A percentile compares a stretch with the other conserved stretches of the same genome.
phyloP scores from a whole-genome alignment of 768 basidiomycete species.

The Xerocomellus amylosporus region DNA sequence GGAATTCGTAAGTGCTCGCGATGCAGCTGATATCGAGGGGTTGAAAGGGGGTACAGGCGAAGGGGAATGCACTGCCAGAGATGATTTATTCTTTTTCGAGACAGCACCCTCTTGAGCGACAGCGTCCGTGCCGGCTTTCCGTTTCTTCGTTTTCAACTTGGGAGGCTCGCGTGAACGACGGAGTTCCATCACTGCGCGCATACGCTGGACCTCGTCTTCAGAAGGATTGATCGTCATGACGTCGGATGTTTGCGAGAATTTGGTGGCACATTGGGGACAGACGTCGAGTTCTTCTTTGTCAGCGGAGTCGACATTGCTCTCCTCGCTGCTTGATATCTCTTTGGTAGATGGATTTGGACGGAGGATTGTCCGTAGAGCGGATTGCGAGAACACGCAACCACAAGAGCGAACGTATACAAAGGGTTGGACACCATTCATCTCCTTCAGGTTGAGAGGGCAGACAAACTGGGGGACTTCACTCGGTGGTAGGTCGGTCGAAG shows the following conservation, averaged over 20 bases:
- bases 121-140: slow-evolving; percentile 48
- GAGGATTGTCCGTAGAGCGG: slow-evolving; percentile 64
- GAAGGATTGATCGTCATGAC: slow-evolving; percentile 68
- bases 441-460: slow-evolving; percentile 88
- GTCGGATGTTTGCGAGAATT: slow-evolving; percentile 58
- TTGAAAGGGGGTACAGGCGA: slow-evolving; percentile 37
- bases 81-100: slow-evolving; percentile 44
- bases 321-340: slow-evolving; percentile 22
- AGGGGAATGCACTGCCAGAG: slow-evolving; percentile 9
- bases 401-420: slow-evolving; percentile 87
- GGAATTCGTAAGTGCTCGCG: slow-evolving; percentile 65
- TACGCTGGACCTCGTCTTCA: slow-evolving; percentile 58
- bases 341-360: slow-evolving; percentile 27
- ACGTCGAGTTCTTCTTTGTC: slow-evolving; percentile 45
- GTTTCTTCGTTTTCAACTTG: slow-evolving; percentile 56
- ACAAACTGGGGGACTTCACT: slow-evolving; percentile 69
- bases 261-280: slow-evolving; percentile 76
- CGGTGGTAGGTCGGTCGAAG: slow-evolving; percentile 35
- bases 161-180: slow-evolving; percentile 54
- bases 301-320: slow-evolving; percentile 23
- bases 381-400: slow-evolving; percentile 89
- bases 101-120: slow-evolving; percentile 27
- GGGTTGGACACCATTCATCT: slow-evolving; percentile 89
- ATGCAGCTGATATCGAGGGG: slow-evolving; percentile 53
- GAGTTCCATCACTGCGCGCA: slow-evolving; percentile 55